Evolutionary conservation across 106 monocot genomes (phyloP).

Genomic region (Agapanthus africanus): DNA sequence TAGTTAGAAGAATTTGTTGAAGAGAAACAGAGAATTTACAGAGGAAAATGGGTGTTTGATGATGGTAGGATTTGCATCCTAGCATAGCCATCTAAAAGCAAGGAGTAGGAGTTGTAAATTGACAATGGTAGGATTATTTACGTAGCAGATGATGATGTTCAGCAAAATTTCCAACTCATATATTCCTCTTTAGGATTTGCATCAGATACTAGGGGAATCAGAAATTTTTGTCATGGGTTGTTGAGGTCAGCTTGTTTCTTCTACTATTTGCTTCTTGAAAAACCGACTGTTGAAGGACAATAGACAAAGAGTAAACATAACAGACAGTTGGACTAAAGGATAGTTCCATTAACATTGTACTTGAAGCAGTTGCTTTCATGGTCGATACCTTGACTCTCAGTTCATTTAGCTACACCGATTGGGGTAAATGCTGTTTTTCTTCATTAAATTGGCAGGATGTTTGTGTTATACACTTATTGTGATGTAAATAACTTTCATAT

Average conservation of each 20-base stretch:
- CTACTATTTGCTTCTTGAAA: not conserved
- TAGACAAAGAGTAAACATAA: not conserved
- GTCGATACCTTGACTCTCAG: not conserved
- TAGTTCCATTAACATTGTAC: slow-evolving; percentile 3
- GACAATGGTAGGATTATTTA: not conserved
- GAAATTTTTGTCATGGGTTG: not conserved
- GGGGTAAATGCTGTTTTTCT: not conserved
- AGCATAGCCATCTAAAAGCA: too few species aligned
- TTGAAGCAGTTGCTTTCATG: not conserved
- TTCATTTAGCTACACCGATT: not conserved
- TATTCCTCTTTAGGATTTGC: not conserved
- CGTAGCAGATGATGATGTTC: not conserved
- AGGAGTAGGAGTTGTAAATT: too few species aligned
- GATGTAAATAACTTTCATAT: slow-evolving; percentile 10
- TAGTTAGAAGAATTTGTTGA: not conserved
- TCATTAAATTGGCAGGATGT: not conserved
- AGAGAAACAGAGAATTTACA: not conserved
- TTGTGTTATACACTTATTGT: slow-evolving; percentile 11
- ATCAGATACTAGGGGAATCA: not conserved
- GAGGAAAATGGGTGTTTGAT: too few species aligned
- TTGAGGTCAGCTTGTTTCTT: not conserved
- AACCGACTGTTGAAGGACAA: not conserved
- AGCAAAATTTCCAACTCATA: not conserved
- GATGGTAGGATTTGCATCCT: too few species aligned
- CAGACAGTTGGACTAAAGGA: not conserved